These are phyloP conservation scores for Ormosia semicastrata DNA, from an alignment of 306 rosid genomes.

Conservation along the genomic window DNA sequence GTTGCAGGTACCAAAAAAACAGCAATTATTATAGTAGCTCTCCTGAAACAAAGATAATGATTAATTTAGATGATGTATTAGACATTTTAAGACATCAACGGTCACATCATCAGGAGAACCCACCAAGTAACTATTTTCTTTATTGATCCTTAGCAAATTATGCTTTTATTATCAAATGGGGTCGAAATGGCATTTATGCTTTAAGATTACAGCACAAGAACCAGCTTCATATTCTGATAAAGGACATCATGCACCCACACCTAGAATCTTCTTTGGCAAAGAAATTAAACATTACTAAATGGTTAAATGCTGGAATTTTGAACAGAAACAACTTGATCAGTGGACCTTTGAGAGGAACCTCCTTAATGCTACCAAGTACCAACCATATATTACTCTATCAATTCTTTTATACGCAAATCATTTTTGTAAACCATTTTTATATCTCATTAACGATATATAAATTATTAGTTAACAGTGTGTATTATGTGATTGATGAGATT, in stretches of 20 bases:
- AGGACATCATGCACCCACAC: not conserved
- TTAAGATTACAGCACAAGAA: not conserved
- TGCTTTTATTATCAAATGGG: not conserved
- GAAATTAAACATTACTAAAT: not conserved
- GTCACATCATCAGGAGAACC: not conserved
- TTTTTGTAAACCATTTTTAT: too few species aligned
- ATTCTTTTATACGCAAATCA: too few species aligned
- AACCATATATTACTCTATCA: not conserved
- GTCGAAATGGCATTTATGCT: slow-evolving; percentile 16
- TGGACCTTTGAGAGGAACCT: not conserved
- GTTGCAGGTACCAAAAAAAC: too few species aligned
- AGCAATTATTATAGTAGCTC: not conserved
- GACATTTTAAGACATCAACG: not conserved
- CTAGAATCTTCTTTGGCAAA: not conserved
- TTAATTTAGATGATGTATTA: not conserved
- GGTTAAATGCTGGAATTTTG: not conserved
- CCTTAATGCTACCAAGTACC: not conserved
- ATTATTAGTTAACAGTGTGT: too few species aligned
- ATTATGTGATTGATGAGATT: too few species aligned
- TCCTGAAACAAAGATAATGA: not conserved
- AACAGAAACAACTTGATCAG: not conserved
- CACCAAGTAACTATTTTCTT: not conserved
- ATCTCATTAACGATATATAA: too few species aligned
- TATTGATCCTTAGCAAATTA: not conserved
- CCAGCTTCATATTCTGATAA: slow-evolving; percentile 16